These are phyloP conservation scores for Huntiella moniliformis DNA, from an alignment of 2,329 filamentous ascomycete species.

Conservation along the genomic window DNA sequence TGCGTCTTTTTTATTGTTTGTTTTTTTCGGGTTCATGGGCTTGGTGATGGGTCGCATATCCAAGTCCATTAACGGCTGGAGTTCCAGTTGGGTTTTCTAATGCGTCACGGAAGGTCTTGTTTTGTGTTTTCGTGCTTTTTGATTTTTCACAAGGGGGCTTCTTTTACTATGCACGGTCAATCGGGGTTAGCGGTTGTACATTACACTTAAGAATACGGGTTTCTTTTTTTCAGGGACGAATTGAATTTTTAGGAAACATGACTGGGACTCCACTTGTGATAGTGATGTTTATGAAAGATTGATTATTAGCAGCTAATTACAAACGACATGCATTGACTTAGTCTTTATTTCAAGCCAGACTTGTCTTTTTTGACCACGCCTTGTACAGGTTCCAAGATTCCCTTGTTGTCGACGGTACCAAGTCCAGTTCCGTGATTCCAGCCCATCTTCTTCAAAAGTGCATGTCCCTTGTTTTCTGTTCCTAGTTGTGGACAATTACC, in stretches of 20 bases:
- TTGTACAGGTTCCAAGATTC: constrained; percentile 67
- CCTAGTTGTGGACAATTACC: constrained; percentile 70
- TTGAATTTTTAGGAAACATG: constrained; percentile 35
- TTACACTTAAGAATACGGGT: constrained; percentile 44
- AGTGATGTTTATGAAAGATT: too few species aligned
- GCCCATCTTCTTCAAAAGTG: constrained; percentile 92
- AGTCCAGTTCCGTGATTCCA: constrained; percentile 78
- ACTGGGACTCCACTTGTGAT: background rate
- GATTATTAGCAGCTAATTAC: constrained; percentile 3
- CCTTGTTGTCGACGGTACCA: constrained; percentile 66
- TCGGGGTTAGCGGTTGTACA: constrained; percentile 56
- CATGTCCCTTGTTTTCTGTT: constrained; percentile 61
- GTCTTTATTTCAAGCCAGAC: constrained; percentile 50
- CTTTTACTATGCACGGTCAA: constrained; percentile 34
- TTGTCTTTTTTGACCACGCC: constrained; percentile 78
- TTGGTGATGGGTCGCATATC: constrained; percentile 32
- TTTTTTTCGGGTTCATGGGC: constrained; percentile 34
- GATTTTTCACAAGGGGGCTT: constrained; percentile 43
- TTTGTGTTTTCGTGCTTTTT: constrained; percentile 17
- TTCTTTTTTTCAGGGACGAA: constrained; percentile 28
- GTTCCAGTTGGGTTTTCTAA: constrained; percentile 41
- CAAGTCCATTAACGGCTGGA: constrained; percentile 12
- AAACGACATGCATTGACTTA: background rate
- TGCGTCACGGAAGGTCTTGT: constrained; percentile 56
- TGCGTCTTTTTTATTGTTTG: constrained; percentile 37